These are phyloP conservation scores for Verticillium nubilum DNA, from an alignment of 2,329 filamentous ascomycete species.

Conservation along the genomic window DNA sequence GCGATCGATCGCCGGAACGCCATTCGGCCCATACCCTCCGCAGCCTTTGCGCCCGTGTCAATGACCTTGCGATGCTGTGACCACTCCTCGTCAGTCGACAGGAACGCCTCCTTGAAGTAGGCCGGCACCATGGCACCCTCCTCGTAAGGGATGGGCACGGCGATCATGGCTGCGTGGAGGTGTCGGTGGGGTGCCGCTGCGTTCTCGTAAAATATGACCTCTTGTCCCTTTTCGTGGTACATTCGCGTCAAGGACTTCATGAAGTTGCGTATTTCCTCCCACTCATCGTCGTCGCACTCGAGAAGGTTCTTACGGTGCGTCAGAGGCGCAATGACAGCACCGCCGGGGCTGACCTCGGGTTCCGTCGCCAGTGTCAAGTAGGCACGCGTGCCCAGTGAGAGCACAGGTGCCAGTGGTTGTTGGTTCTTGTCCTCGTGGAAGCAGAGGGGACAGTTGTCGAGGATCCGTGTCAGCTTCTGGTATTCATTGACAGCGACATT, in stretches of 20 bases:
- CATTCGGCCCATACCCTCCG: conserved; percentile 66
- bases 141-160: conserved; percentile 81
- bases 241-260: conserved; percentile 94
- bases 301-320: conserved; percentile 83
- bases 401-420: conserved; percentile 75
- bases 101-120: conserved; percentile 92
- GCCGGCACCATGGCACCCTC: conserved; percentile 89
- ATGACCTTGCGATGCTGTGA: conserved; percentile 92
- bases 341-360: conserved; percentile 77
- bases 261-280: conserved; percentile 98
- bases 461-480: conserved; percentile 78
- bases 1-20: conserved; percentile 80
- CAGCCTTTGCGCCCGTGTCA: conserved; percentile 66
- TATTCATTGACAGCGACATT: conserved; percentile 84
- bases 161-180: conserved; percentile 79
- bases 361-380: conserved; percentile 87
- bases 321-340: conserved; percentile 83
- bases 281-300: conserved; percentile 98
- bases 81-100: conserved; percentile 88
- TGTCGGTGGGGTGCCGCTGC: conserved; percentile 75
- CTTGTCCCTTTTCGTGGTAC: conserved; percentile 89
- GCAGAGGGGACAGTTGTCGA: conserved; percentile 86
- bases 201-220: conserved; percentile 97
- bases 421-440: conserved; percentile 76
- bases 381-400: conserved; percentile 79